These are phyloP conservation scores for Penicillium freii DNA, from an alignment of 2,329 filamentous ascomycete genomes.

Conservation along the genomic window DNA sequence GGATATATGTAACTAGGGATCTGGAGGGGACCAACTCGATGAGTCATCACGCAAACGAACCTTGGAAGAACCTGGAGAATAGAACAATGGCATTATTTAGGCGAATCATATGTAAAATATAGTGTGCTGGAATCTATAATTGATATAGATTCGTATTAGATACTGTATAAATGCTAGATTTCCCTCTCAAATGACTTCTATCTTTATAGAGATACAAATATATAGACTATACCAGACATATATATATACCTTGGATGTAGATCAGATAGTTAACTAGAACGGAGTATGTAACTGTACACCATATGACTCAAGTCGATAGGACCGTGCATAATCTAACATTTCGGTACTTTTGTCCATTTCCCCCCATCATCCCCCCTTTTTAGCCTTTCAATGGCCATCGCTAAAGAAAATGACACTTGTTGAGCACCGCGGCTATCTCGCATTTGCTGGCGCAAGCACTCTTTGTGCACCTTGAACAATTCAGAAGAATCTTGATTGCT, in stretches of 20 bases:
- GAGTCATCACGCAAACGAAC: background rate
- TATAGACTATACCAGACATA: background rate
- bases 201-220: background rate
- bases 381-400: background rate
- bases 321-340: background rate
- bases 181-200: background rate
- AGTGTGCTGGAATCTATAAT: background rate
- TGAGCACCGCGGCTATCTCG: background rate
- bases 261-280: background rate
- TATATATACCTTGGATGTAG: background rate
- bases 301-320: background rate
- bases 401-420: background rate
- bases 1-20: background rate
- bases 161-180: background rate
- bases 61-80: background rate
- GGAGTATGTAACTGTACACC: background rate
- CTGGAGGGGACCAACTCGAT: background rate
- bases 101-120: background rate
- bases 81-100: background rate
- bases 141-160: background rate
- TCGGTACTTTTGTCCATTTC: background rate
- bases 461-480: background rate
- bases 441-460: background rate
- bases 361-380: background rate
- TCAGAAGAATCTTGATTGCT: background rate